A percentile compares a stretch with the other conserved stretches of the same genome.
Evolutionary conservation across 2,329 filamentous ascomycete species (phyloP).

Genomic region (Neurospora sp.): DNA sequence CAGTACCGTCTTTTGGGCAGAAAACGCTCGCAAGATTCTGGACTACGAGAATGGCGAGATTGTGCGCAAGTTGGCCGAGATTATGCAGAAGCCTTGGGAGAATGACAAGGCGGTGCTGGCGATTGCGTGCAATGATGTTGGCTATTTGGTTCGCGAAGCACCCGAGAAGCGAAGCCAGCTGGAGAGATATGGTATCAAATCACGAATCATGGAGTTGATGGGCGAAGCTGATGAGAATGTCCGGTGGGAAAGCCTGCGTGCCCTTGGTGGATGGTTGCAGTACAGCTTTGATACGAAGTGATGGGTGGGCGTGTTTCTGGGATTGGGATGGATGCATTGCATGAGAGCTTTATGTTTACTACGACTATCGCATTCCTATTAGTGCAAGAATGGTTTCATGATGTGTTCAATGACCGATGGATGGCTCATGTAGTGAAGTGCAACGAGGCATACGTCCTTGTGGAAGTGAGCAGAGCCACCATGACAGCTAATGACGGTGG

Average conservation of each 20-base stretch:
- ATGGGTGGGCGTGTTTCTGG: not conserved
- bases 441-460: not conserved
- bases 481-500: not conserved
- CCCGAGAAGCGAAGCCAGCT: constrained; percentile 72
- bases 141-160: constrained; percentile 78
- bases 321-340: not conserved
- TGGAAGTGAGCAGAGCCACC: not conserved
- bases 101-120: constrained; percentile 82
- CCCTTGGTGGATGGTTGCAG: constrained; percentile 59
- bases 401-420: not conserved
- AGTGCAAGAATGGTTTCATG: not conserved
- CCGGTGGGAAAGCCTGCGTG: constrained; percentile 83
- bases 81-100: constrained; percentile 62
- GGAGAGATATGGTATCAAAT: constrained; percentile 78
- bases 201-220: constrained; percentile 88
- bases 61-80: constrained; percentile 72
- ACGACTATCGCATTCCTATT: not conserved
- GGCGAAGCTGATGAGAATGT: constrained; percentile 78
- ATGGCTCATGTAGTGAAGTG: not conserved
- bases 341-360: not conserved
- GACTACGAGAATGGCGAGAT: constrained; percentile 74
- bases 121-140: constrained; percentile 87
- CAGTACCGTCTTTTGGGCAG: constrained; percentile 79
- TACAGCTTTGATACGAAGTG: constrained; percentile 46
- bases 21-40: constrained; percentile 80